Conservation (phyloP, 2,329 filamentous ascomycete species). For the Aspergillus quadricinctus region DNA sequence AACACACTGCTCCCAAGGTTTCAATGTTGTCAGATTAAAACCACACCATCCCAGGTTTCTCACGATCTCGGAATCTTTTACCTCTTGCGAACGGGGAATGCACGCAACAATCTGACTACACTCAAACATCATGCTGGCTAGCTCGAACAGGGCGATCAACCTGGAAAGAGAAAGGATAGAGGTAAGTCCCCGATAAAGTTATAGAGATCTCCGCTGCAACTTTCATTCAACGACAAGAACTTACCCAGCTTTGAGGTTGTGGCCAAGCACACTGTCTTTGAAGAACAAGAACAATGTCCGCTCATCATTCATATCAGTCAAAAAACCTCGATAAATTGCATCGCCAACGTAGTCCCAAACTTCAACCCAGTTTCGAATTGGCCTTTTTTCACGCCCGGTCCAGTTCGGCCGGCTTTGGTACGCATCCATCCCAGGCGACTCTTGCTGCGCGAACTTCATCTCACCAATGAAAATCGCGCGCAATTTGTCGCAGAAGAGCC, state of each 20-base stretch:
- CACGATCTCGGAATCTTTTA: conserved; percentile 59
- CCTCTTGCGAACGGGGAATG: conserved; percentile 66
- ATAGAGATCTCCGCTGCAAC: background rate
- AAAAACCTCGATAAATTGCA: conserved; percentile 79
- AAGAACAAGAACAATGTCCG: conserved; percentile 86
- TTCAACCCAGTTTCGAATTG: conserved; percentile 35
- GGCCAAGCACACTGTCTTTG: conserved; percentile 64
- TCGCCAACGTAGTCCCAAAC: conserved; percentile 73
- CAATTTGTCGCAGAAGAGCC: conserved; percentile 98
- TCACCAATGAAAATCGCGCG: conserved; percentile 93
- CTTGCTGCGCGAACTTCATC: conserved; percentile 70
- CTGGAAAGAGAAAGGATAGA: conserved; percentile 38
- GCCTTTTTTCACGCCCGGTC: conserved; percentile 18
- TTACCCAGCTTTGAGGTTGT: conserved; percentile 83
- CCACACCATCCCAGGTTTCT: conserved; percentile 91
- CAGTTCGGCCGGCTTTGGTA: conserved; percentile 33
- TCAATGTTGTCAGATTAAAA: conserved; percentile 76
- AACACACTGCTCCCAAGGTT: conserved; percentile 61
- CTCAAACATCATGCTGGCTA: conserved; percentile 67
- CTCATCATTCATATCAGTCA: conserved; percentile 65
- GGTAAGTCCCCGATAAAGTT: background rate
- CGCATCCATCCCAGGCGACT: conserved; percentile 85
- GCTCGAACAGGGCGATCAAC: conserved; percentile 84
- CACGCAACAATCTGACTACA: conserved; percentile 77
- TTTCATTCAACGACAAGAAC: conserved; percentile 31